phyloP scores from a whole-genome alignment of 140 eudicot genomes.

The Oenanthe javanica region DNA sequence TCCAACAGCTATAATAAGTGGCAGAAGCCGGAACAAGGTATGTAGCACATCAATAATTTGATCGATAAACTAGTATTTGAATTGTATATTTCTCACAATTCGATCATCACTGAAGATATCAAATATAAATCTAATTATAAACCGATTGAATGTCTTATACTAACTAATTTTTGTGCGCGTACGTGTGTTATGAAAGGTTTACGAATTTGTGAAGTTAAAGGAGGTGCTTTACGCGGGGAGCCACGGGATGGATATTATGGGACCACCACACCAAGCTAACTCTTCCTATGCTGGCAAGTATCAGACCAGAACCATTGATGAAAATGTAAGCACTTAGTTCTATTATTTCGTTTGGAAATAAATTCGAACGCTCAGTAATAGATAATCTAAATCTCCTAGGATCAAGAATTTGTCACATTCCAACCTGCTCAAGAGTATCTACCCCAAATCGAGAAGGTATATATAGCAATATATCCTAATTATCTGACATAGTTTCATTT shows the following conservation, averaged over 20 bases:
- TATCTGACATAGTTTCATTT: neutral
- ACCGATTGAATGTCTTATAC: neutral
- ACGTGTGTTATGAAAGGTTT: constrained; percentile 30
- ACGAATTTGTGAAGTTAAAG: constrained; percentile 58
- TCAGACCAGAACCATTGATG: constrained; percentile 36
- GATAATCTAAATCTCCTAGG: constrained; percentile 28
- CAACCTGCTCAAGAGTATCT: constrained; percentile 87
- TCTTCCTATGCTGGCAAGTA: constrained; percentile 32
- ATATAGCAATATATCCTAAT: neutral
- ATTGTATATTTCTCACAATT: neutral
- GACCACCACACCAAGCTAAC: constrained; percentile 34
- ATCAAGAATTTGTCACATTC: constrained; percentile 53
- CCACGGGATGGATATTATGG: constrained; percentile 94
- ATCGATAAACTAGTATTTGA: neutral
- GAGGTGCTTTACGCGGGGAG: constrained; percentile 80
- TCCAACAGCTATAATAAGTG: constrained; percentile 91
- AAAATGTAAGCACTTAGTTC: constrained; percentile 30
- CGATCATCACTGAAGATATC: neutral
- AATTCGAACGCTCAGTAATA: neutral
- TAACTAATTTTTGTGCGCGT: no score
- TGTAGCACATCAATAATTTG: neutral
- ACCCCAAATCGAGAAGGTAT: constrained; percentile 57
- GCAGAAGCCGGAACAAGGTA: constrained; percentile 84
- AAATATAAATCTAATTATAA: neutral
- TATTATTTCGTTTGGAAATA: neutral